Evolutionary conservation across 208 protist genomes (phyloP).

Genomic region (Crithidia sp.): DNA sequence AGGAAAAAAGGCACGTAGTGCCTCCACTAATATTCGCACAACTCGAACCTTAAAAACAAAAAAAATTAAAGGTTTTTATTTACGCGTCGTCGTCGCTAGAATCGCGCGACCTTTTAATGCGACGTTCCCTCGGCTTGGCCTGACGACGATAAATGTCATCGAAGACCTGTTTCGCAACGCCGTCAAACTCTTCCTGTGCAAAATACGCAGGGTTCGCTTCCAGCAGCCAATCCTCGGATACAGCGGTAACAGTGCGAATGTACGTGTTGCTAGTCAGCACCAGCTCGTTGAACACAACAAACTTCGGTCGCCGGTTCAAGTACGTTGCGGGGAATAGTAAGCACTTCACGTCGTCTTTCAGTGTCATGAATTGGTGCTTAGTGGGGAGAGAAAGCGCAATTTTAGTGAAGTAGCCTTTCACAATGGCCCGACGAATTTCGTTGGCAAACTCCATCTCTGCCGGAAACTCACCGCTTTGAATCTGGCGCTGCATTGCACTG

Average conservation of each 20-base stretch:
- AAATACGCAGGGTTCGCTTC: constrained; percentile 91
- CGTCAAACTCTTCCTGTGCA: constrained; percentile 79
- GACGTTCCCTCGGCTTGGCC: constrained; percentile 10
- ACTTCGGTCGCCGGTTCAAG: constrained; percentile 96
- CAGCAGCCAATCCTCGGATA: constrained; percentile 95
- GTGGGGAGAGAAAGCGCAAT: constrained; percentile 94
- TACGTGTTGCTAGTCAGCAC: constrained; percentile 94
- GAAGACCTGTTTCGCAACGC: constrained; percentile 78
- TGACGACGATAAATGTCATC: constrained; percentile 74
- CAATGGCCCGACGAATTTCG: constrained; percentile 91
- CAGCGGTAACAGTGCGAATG: constrained; percentile 96
- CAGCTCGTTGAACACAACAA: constrained; percentile 98
- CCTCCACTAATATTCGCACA: too few relatives aligned
- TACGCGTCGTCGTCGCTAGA: constrained; percentile 24
- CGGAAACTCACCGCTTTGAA: constrained; percentile 26
- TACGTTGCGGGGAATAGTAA: constrained; percentile 91
- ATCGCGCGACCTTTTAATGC: constrained; percentile 36
- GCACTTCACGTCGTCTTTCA: constrained; percentile 97
- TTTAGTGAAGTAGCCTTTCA: constrained; percentile 97
- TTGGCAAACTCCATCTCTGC: constrained; percentile 72
- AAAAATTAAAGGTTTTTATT: constrained; percentile 6
- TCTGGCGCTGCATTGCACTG: constrained; percentile 28
- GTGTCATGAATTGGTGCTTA: constrained; percentile 95
- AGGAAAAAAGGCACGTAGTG: neutral
- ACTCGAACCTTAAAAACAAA: neutral